Conservation (phyloP, 352 stramenopile genomes). For the Phytophthora palmivora region DNA sequence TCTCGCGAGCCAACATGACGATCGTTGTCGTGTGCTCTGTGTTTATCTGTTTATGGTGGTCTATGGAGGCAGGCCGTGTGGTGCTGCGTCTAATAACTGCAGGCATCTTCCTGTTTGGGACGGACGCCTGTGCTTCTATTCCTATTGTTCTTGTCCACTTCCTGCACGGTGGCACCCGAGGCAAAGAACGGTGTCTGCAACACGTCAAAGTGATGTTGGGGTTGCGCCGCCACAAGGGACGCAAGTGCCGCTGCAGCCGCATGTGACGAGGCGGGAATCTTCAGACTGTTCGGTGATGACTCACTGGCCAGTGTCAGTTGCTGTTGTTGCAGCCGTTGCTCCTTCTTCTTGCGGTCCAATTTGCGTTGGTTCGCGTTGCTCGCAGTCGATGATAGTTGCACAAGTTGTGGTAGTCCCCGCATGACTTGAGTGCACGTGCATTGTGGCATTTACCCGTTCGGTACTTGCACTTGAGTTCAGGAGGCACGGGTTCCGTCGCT, state of each 20-base stretch:
- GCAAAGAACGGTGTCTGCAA: slow-evolving; percentile 31
- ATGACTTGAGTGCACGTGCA: slow-evolving; percentile 74
- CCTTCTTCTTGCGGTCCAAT: slow-evolving; percentile 86
- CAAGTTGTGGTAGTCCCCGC: slow-evolving; percentile 83
- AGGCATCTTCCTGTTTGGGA: slow-evolving; percentile 43
- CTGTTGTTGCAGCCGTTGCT: slow-evolving; percentile 55
- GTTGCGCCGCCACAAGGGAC: slow-evolving; percentile 44
- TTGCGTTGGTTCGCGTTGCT: slow-evolving; percentile 87
- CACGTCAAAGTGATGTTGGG: slow-evolving; percentile 44
- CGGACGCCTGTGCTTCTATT: slow-evolving; percentile 43
- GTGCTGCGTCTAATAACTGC: slow-evolving; percentile 47
- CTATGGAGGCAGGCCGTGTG: slow-evolving; percentile 21
- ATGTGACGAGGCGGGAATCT: slow-evolving; percentile 40
- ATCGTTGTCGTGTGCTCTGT: slow-evolving; percentile 28
- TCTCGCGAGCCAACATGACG: slow-evolving; percentile 8
- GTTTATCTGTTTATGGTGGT: slow-evolving; percentile 32
- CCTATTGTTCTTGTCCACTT: slow-evolving; percentile 33
- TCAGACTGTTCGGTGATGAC: slow-evolving; percentile 7
- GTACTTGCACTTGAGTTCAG: slow-evolving; percentile 81
- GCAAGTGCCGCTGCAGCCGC: slow-evolving; percentile 51
- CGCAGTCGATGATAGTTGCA: slow-evolving; percentile 85
- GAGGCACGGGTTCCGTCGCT: slow-evolving; percentile 21
- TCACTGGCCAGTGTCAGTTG: slow-evolving; percentile 38
- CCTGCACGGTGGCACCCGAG: slow-evolving; percentile 29
- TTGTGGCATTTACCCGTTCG: slow-evolving; percentile 85